A percentile compares a stretch with the other conserved stretches of the same genome.
phyloP scores from a whole-genome alignment of 75 land plant genomes.

The Selaginella tamariscina region DNA sequence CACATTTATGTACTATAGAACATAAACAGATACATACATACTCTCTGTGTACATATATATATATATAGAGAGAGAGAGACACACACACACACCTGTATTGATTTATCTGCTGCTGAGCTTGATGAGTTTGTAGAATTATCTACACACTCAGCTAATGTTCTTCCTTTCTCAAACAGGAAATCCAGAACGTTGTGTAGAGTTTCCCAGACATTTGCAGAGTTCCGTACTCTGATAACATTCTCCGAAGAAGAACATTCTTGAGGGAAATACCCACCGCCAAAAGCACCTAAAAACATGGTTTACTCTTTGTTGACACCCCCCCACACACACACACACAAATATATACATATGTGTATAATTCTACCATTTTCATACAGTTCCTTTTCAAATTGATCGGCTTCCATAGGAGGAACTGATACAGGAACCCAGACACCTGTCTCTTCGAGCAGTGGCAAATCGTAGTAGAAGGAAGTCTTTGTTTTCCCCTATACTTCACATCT shows the following conservation, averaged over 20 bases:
- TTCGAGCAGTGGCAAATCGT: neutral
- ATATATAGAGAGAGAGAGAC: too few species aligned
- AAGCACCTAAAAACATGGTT: neutral
- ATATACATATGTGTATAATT: too few species aligned
- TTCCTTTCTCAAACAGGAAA: neutral
- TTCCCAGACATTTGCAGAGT: neutral
- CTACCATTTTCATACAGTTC: neutral
- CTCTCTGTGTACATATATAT: too few species aligned
- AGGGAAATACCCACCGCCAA: neutral
- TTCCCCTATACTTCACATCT: too few species aligned
- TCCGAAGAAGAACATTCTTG: neutral
- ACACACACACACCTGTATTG: too few species aligned
- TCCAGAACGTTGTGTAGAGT: neutral
- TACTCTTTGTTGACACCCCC: neutral
- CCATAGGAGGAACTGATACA: conserved; percentile 7
- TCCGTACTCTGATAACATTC: too few species aligned
- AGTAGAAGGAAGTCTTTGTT: too few species aligned
- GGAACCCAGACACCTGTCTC: conserved; percentile 4
- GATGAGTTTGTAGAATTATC: too few species aligned
- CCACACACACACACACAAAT: too few species aligned
- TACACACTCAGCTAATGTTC: neutral
- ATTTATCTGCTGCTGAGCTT: too few species aligned
- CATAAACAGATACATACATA: too few species aligned
- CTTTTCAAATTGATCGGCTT: neutral
- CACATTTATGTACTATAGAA: too few species aligned